Base-by-base conservation (phyloP, 306 rosid genomes). In the Prunus fruticosa region DNA sequence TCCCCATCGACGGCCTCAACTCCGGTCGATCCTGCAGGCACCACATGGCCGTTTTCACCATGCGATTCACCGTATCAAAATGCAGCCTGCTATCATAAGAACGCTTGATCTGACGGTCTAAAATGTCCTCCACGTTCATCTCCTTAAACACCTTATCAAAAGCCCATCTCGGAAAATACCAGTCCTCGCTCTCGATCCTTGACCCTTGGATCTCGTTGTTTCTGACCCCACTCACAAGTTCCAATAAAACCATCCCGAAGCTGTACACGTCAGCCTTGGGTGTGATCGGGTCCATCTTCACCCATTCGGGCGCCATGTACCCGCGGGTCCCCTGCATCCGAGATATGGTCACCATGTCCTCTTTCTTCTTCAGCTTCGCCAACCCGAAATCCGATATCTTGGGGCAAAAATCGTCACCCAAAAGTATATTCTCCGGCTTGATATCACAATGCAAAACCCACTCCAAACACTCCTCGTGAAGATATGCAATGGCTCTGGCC, bases 11-110 rank as follows among this genome's bases (percentile, higher is more conserved):
- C 15, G 97, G 98, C 80, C 98, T 87, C 80, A 70, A 65, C 79
- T 95, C 97, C 52, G 96, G 96, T 51, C 87, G 84, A 30, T 86
- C 91, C 18, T 95, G 97, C 19, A 95, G 85, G 80, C 98, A 95
- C 98, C 98, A 92, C 93, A 95, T 92, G 0, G 98, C 92, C 15
- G 98, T 92, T 82, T 86, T 84, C 11, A 95, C 91, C 98, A 95
- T 95, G 11, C 97, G 86, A 62, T 92, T 86, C 30, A 95, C 89
- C 86, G 88, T 70, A 0, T 85, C 90, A 53, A 82, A 89, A 67
- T 95, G 93, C 3, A 82, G 76, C 62, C 88, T 82, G 1, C 76
- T 85, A 32, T 95, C 97, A 46, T 89, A 95, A 52, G 79, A 53
- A 14, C 88, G 67, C 77, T 77, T 85, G 32, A 95, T 92, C 53